Percentiles rank a stretch among this genome's conserved stretches.
Evolutionary conservation across 139 green algal species (phyloP).

Genomic region (Mesotaenium endlicherianum): DNA sequence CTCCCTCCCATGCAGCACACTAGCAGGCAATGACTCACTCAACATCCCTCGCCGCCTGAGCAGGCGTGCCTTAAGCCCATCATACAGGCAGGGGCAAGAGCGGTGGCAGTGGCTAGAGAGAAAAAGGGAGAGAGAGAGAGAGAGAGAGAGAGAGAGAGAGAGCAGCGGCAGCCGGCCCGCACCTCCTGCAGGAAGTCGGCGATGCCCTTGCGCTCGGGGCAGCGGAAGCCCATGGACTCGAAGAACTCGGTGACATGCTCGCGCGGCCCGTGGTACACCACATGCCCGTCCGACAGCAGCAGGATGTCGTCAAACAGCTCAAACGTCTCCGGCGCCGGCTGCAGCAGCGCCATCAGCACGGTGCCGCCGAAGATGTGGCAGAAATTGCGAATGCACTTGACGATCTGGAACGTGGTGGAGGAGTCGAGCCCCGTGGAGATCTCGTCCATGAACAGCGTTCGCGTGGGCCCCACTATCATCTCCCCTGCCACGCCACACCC

Average conservation of each 20-base stretch:
- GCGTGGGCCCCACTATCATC: constrained; percentile 60
- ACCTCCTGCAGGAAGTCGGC: constrained; percentile 82
- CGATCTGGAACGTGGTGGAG: constrained; percentile 38
- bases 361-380: constrained; percentile 9
- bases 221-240: constrained; percentile 59
- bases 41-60: neutral
- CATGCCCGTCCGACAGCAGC: constrained; percentile 50
- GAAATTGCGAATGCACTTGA: constrained; percentile 1
- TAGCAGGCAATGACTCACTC: neutral
- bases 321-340: constrained; percentile 75
- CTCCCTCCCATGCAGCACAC: neutral
- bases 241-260: constrained; percentile 70
- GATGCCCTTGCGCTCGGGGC: constrained; percentile 58
- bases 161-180: neutral
- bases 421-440: constrained; percentile 39
- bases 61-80: neutral
- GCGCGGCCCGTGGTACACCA: constrained; percentile 31
- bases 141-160: neutral
- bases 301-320: constrained; percentile 74
- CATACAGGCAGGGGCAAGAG: neutral
- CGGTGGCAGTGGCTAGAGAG: neutral
- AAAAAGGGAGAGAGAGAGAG: constrained; percentile 1
- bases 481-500: constrained; percentile 41
- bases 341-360: constrained; percentile 73
- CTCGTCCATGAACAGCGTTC: constrained; percentile 33